Percentiles rank a stretch among this genome's conserved stretches.
Evolutionary conservation across 768 basidiomycete species (phyloP).

Genomic region (Rhizopogon vulgaris): DNA sequence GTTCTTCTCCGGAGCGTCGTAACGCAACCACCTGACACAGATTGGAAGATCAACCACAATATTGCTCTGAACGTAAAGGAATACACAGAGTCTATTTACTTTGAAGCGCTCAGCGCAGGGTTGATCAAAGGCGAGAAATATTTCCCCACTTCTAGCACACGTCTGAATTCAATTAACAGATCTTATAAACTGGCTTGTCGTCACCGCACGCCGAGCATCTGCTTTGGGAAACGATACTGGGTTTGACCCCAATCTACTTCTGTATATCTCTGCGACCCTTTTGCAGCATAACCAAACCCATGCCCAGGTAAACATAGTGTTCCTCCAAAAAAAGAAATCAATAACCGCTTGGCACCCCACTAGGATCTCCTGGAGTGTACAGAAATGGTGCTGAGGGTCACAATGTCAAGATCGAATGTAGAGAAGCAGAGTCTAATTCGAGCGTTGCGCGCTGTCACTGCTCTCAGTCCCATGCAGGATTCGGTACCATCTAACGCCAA

Average conservation of each 20-base stretch:
- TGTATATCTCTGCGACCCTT: constrained; percentile 45
- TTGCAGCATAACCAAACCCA: constrained; percentile 56
- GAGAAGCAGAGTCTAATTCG: constrained; percentile 8
- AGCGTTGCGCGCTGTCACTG: constrained; percentile 32
- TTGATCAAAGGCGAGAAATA: constrained; percentile 49
- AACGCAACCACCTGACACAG: constrained; percentile 41
- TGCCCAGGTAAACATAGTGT: constrained; percentile 37
- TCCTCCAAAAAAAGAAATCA: neutral
- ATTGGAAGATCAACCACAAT: constrained; percentile 42
- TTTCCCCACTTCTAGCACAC: neutral
- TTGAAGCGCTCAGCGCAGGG: constrained; percentile 42
- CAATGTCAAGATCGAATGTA: constrained; percentile 39
- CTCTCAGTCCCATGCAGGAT: constrained; percentile 6
- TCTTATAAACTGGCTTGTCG: constrained; percentile 47
- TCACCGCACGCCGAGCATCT: constrained; percentile 42
- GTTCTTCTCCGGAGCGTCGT: constrained; percentile 53
- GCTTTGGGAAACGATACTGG: neutral
- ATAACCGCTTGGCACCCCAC: constrained; percentile 15
- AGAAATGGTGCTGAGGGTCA: constrained; percentile 56
- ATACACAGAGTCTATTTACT: constrained; percentile 55
- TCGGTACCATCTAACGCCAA: neutral
- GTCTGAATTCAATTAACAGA: constrained; percentile 31
- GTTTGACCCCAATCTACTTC: constrained; percentile 51
- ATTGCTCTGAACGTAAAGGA: constrained; percentile 50
- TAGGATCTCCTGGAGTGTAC: constrained; percentile 52